phyloP scores from a whole-genome alignment of 2,329 filamentous ascomycete species.

The Clonostachys rosea region DNA sequence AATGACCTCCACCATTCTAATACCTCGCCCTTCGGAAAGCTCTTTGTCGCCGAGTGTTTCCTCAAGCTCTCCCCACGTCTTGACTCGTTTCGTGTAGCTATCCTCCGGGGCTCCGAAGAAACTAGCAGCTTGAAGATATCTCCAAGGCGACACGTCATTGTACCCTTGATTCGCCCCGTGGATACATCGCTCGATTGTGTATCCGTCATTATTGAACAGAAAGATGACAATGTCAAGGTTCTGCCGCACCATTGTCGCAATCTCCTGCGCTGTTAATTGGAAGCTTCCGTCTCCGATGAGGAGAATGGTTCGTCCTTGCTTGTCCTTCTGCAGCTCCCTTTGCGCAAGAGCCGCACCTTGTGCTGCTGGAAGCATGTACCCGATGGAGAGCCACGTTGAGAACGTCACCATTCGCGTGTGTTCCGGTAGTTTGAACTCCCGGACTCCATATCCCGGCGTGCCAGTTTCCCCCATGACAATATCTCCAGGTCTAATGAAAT shows the following conservation, averaged over 20 bases:
- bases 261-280: conserved; percentile 78
- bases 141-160: conserved; percentile 77
- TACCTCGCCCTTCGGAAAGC: conserved; percentile 32
- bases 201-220: conserved; percentile 82
- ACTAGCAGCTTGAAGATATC: conserved; percentile 62
- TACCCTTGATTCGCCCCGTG: conserved; percentile 77
- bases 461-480: conserved; percentile 84
- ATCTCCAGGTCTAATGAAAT: conserved; percentile 68
- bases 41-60: conserved; percentile 57
- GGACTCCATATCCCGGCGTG: conserved; percentile 83
- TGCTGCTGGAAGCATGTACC: conserved; percentile 54
- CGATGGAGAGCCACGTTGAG: conserved; percentile 67
- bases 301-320: conserved; percentile 65
- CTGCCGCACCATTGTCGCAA: conserved; percentile 78
- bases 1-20: too few relatives aligned
- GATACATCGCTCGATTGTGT: conserved; percentile 85
- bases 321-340: conserved; percentile 47
- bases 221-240: conserved; percentile 76
- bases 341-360: conserved; percentile 69
- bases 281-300: conserved; percentile 89
- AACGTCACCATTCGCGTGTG: conserved; percentile 79
- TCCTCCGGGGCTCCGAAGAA: conserved; percentile 60
- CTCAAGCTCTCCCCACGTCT: conserved; percentile 65
- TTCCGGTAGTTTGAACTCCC: conserved; percentile 74
- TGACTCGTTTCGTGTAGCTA: conserved; percentile 60